Base-by-base conservation (phyloP, 306 rosid genomes). In the Cyamopsis tetragonoloba region DNA sequence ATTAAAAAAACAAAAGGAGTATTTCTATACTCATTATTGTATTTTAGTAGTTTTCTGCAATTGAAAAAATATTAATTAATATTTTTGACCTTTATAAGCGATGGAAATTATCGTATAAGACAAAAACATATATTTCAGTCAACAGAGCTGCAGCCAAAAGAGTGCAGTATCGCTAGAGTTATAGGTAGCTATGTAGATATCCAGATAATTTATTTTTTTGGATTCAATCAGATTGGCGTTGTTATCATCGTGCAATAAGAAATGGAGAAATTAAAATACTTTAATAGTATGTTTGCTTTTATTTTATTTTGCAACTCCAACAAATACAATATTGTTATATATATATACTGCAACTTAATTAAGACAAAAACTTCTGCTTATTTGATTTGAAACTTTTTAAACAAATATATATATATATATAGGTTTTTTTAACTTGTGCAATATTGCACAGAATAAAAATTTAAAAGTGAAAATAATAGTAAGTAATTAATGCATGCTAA, bases 1-100 rank as follows among this genome's bases (percentile, higher is more conserved):
- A n/a, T n/a, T n/a, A n/a, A n/a, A n/a, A n/a, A n/a, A n/a, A n/a
- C n/a, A n/a, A n/a, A n/a, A n/a, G n/a, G n/a, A n/a, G n/a, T n/a
- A 27, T 57, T 22, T 71, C 44, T 31, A 35, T 30, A 22, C 3
- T 42, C 27, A 7, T 4, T 18, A 5, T 7, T 18, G 41, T 64
- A 51, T 62, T 56, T 72, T 75, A 37, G 20, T 60, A 11, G 57
- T n/a, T n/a, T n/a, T n/a, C 17, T 18, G 39, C 24, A 37, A 17
- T 19, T 3, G 24, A 48, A 24, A 77, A 72, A 23, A 35, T 49
- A 58, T 76, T 56, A 62, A 62, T 8, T n/a, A n/a, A n/a, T 35
- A 56, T 71, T 32, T 65, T 71, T 82, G 82, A 78, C 77, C 31
- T 63, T 50, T 73, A 49, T 48, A 53, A n/a, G 53, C 24, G 46